These are phyloP conservation scores for Posidonia oceanica DNA, from an alignment of 116 monocot species.

Conservation along the genomic window DNA sequence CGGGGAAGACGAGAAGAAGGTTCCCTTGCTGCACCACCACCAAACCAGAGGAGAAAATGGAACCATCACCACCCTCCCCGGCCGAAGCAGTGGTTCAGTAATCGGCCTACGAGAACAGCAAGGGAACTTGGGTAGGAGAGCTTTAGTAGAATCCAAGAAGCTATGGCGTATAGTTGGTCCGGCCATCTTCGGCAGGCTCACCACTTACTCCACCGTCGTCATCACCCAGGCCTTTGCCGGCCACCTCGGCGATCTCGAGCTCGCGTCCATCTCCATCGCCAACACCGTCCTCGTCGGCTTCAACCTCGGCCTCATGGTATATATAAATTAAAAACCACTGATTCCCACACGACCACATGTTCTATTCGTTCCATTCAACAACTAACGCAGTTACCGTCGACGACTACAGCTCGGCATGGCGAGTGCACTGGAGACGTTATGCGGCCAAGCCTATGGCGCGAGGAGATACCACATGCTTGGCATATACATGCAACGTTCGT, in stretches of 20 bases:
- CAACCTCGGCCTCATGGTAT: conserved; percentile 58
- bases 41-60: no score
- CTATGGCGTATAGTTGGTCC: conserved; percentile 51
- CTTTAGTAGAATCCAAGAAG: conserved; percentile 21
- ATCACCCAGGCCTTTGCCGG: conserved; percentile 54
- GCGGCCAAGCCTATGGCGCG: conserved; percentile 47
- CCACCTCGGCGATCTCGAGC: conserved; percentile 60
- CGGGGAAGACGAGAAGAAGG: no score
- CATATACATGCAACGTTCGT: conserved; percentile 49
- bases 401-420: conserved; percentile 42
- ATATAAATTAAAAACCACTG: no score
- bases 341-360: no score
- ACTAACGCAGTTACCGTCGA: no score
- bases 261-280: conserved; percentile 53
- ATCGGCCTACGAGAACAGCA: no score
- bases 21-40: no score
- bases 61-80: no score
- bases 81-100: no score
- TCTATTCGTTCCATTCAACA: no score
- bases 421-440: conserved; percentile 52
- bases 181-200: conserved; percentile 30
- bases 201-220: conserved; percentile 26
- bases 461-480: conserved; percentile 37
- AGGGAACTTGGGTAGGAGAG: no score
- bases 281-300: conserved; percentile 47